Evolutionary conservation across 495 filamentous ascomycete species (phyloP).

Genomic region (Hypomontagnella submonticulosa): DNA sequence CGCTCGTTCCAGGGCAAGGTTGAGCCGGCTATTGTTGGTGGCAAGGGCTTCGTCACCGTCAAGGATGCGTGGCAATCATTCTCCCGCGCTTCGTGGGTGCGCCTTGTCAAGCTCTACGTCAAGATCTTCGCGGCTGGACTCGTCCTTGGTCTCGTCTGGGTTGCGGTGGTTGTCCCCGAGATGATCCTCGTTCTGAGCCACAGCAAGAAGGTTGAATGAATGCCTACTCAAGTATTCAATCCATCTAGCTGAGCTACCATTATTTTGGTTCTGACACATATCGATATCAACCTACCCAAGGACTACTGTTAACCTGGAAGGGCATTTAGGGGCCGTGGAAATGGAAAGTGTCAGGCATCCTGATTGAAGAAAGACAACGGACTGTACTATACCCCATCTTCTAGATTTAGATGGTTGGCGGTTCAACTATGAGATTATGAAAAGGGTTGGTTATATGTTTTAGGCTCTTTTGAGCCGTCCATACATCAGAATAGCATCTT

Average conservation of each 20-base stretch:
- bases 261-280: background rate
- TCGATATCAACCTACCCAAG: conserved; percentile 7
- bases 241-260: conserved; percentile 1
- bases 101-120: conserved; percentile 73
- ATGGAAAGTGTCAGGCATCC: background rate
- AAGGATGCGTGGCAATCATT: conserved; percentile 78
- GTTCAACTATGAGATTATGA: conserved; percentile 22
- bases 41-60: conserved; percentile 73
- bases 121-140: conserved; percentile 65
- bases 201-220: conserved; percentile 43
- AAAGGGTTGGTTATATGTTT: conserved; percentile 25
- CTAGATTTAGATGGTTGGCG: conserved; percentile 1
- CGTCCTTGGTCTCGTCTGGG: conserved; percentile 60
- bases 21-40: conserved; percentile 70
- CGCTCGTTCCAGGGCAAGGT: conserved; percentile 61
- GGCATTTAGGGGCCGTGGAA: background rate
- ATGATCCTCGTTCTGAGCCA: conserved; percentile 42
- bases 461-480: conserved; percentile 36
- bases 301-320: background rate
- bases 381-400: conserved; percentile 23
- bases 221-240: no score
- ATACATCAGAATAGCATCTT: conserved; percentile 28
- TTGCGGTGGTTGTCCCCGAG: conserved; percentile 54
- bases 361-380: conserved; percentile 8
- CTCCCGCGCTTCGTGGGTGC: conserved; percentile 69